Evolutionary conservation across 768 basidiomycete genomes (phyloP), one percentile per base, ranked within the genome.

Genomic region (Amanita phalloides): DNA sequence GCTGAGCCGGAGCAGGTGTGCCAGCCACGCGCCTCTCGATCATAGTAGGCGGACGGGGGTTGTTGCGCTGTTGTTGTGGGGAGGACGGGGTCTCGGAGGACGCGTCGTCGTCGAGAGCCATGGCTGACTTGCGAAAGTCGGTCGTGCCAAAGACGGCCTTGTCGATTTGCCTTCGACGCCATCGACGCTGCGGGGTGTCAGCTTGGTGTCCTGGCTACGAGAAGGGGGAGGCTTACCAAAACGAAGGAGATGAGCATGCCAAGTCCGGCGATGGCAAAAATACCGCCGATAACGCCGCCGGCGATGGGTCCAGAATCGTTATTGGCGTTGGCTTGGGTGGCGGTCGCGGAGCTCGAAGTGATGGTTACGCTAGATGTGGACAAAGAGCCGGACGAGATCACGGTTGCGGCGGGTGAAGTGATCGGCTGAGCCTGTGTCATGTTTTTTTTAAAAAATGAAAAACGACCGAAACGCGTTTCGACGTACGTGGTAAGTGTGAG

Each of bases 21-120:
- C 36, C 51, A 33, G 68, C 64, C 43, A 68, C 55, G 55, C 73
- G 75, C 43, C 70, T 69, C 58, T 84, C 76, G 47, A 79, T 72
- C 82, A 84, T 84, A 26, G 74, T 70, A n/a, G 83, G 82, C 1
- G 82, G 79, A 20, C 78, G 74, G 14, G 77, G 77, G 53, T 77
- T 0, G 74, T 71, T 0, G 74, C 70, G 26, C 64, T 65, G 20
- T 66, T 66, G 49, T 68, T 61, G 17, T 17, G 17, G 42, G 14
- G n/a, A 9, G 14, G n/a, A 9, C 6, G 8, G 6, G 63, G 67
- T 51, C 71, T 71, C 42, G 70, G 66, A 42, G 68, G 68, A 4
- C 68, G 67, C 25, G 66, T 84, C 82, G 66, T 84, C 82, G 44
- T 78, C 69, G 21, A 81, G 66, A 21, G 85, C 62, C 13, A 81